Evolutionary conservation across 257 asterid genomes (phyloP), one percentile per base, ranked within the genome.

Genomic region (Forsythia viridissima): DNA sequence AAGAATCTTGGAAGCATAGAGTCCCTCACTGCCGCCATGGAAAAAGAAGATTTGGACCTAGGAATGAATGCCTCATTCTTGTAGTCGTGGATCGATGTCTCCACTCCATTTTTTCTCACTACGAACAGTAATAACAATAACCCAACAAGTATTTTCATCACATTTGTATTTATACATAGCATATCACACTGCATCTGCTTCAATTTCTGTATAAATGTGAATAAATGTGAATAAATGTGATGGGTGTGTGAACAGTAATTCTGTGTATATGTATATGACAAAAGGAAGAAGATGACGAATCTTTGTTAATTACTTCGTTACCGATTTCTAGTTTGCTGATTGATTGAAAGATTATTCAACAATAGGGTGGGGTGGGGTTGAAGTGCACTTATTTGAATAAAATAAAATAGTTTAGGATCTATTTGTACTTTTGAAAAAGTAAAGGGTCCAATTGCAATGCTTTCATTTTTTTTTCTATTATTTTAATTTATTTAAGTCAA

Each of bases 11-110:
- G 99, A 90, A 86, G 97, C 97, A 82, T 92, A 91, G 70, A 96
- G 98, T 0, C 99, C 99, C 80, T 96, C 99, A 70, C 97, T 93
- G 24, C 99, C 99, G 59, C 99, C 99, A 82, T 93, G 96, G 75
- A 93, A 91, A 86, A 93, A 95, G 92, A 81, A 93, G 98, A 91
- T 87, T 95, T 90, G 90, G 82, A 91, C 70, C 95, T 92, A 79
- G 97, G 97, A 77, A 86, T 93, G 83, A 95, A 93, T 68, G 86
- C 90, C 77, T 91, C 97, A 59, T 92, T 90, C 84, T 78, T 90
- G 82, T 93, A 96, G 82, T 96, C 98, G 75, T 93, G 99, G 93
- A 96, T 96, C 92, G 98, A 96, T 30, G 93, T 97, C 70, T 79
- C 79, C 68, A 92, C 99, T 57, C 85, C 82, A 34, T 76, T 81